Conservation (phyloP, 192 early-diverging fungal species). For the Backusella circina region DNA sequence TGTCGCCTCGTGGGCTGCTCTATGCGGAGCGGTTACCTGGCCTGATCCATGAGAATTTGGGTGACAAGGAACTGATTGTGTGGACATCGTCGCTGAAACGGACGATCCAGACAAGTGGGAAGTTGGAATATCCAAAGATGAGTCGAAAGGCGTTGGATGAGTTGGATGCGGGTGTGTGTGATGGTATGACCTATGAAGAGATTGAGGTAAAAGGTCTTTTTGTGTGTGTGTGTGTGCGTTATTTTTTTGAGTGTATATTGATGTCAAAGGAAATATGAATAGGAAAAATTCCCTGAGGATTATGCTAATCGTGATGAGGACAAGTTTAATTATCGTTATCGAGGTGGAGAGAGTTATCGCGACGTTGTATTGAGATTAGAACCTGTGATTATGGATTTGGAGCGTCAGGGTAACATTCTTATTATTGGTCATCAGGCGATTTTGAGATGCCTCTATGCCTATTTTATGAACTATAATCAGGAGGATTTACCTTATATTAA, state of each 20-base stretch:
- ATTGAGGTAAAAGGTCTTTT: slow-evolving; percentile 87
- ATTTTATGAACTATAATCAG: slow-evolving; percentile 91
- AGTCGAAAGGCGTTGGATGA: slow-evolving; percentile 99
- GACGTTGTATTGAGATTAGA: slow-evolving; percentile 95
- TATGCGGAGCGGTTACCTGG: slow-evolving; percentile 86
- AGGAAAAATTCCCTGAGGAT: slow-evolving; percentile 87
- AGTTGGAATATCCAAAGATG: slow-evolving; percentile 82
- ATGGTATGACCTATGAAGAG: slow-evolving; percentile 98
- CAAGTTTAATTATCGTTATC: slow-evolving; percentile 90
- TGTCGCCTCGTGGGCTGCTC: slow-evolving; percentile 80
- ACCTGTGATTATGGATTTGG: slow-evolving; percentile 99
- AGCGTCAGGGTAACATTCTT: slow-evolving; percentile 93
- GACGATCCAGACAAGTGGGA: slow-evolving; percentile 85
- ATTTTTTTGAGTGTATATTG: no score
- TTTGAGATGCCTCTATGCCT: slow-evolving; percentile 95
- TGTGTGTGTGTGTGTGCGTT: no score
- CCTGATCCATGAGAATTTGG: slow-evolving; percentile 73
- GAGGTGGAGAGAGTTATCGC: slow-evolving; percentile 81
- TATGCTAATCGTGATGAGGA: slow-evolving; percentile 93
- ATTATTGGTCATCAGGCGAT: slow-evolving; percentile 99
- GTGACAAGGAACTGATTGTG: slow-evolving; percentile 72
- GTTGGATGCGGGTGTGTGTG: slow-evolving; percentile 94
- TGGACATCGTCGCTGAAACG: slow-evolving; percentile 97
- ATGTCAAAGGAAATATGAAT: no score
- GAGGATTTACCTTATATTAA: slow-evolving; percentile 98